These are phyloP conservation scores for Wickerhamiella parazyma DNA, from an alignment of 805 yeast genomes.

Conservation along the genomic window DNA sequence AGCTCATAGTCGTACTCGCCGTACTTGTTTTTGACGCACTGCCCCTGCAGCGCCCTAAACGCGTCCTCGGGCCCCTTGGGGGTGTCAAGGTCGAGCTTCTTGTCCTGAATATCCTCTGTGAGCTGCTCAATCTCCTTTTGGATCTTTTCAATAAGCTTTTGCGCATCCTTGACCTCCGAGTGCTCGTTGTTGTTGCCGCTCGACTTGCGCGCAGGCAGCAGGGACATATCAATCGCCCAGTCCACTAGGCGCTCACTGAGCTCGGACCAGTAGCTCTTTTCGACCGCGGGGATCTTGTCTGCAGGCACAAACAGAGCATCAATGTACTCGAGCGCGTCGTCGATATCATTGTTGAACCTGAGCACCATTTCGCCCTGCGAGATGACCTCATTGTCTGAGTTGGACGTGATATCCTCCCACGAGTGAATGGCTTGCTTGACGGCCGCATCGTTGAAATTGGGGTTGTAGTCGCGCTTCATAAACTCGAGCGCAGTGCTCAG, in stretches of 20 bases:
- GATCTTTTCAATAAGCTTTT: constrained; percentile 10
- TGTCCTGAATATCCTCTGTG: constrained; percentile 14
- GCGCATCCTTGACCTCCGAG: constrained; percentile 6
- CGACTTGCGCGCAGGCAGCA: constrained; percentile 4
- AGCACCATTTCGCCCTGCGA: neutral
- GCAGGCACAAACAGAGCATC: constrained; percentile 1
- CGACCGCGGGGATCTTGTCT: neutral
- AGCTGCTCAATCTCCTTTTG: constrained; percentile 14
- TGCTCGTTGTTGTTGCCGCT: neutral
- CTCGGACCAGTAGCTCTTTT: constrained; percentile 1
- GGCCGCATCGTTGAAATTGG: constrained; percentile 74
- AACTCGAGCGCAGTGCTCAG: constrained; percentile 31
- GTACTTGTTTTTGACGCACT: constrained; percentile 35
- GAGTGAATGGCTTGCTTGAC: constrained; percentile 57
- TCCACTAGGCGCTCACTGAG: neutral
- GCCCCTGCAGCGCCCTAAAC: constrained; percentile 41
- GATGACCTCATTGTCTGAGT: neutral
- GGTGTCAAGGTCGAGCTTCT: constrained; percentile 15
- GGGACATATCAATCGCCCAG: constrained; percentile 3
- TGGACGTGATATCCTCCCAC: constrained; percentile 20
- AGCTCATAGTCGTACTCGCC: constrained; percentile 63
- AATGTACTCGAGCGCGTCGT: constrained; percentile 5
- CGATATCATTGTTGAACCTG: neutral
- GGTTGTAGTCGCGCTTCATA: constrained; percentile 52
- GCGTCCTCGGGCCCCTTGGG: constrained; percentile 50